Conservation (phyloP, 768 basidiomycete species). For the Agrocybe pediades region DNA sequence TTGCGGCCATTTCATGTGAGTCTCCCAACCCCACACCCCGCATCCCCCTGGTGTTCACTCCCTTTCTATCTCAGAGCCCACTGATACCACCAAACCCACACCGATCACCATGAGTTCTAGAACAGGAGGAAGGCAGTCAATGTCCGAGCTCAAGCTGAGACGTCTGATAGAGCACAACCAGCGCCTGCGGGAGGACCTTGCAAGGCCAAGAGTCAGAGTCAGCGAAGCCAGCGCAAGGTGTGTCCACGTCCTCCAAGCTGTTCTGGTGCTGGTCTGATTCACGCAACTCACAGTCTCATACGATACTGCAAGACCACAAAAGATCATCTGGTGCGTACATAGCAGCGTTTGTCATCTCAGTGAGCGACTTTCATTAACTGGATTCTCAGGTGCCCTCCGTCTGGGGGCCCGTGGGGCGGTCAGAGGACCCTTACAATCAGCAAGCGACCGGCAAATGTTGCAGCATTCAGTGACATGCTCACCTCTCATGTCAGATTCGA, state of each 20-base stretch:
- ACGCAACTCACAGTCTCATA: conserved; percentile 64
- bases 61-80: conserved; percentile 11
- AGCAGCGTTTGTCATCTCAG: not conserved
- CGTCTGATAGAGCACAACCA: conserved; percentile 94
- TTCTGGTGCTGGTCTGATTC: conserved; percentile 9
- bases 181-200: conserved; percentile 86
- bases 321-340: conserved; percentile 65
- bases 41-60: not conserved
- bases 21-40: not conserved
- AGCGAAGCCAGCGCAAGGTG: conserved; percentile 92
- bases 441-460: conserved; percentile 60
- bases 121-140: conserved; percentile 75
- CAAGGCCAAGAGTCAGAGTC: conserved; percentile 84
- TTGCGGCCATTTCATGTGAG: conserved; percentile 7
- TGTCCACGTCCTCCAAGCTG: conserved; percentile 28
- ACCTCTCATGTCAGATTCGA: conserved; percentile 1
- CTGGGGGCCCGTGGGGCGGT: conserved; percentile 93
- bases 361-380: not conserved
- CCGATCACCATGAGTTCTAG: conserved; percentile 55
- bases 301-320: conserved; percentile 93
- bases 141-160: conserved; percentile 97
- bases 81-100: conserved; percentile 13
- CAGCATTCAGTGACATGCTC: conserved; percentile 50
- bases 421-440: conserved; percentile 91
- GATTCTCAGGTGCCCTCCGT: conserved; percentile 81